These are phyloP conservation scores for Flueggea neowawraea DNA, from an alignment of 441 rosid species.

Conservation along the genomic window DNA sequence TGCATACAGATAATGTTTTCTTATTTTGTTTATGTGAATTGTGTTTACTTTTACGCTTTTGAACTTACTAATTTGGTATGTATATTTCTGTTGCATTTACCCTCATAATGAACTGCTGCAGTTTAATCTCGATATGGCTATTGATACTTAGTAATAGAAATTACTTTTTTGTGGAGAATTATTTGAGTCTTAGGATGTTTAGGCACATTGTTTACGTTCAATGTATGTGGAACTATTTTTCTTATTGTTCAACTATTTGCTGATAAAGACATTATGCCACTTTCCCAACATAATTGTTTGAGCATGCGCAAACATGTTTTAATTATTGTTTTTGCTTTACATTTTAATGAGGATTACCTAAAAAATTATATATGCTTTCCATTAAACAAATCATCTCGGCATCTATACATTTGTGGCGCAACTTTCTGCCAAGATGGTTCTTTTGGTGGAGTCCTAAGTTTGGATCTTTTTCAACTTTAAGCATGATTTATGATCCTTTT, in stretches of 20 bases:
- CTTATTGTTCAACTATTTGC: conserved; percentile 21
- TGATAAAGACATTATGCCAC: conserved; percentile 27
- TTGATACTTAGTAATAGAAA: background rate
- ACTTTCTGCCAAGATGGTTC: conserved; percentile 5
- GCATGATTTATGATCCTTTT: conserved; percentile 22
- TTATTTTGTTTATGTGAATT: too few relatives aligned
- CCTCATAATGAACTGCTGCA: too few relatives aligned
- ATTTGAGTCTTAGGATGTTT: conserved; percentile 6
- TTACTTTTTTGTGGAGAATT: conserved; percentile 11
- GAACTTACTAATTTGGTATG: too few relatives aligned
- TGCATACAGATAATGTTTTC: too few relatives aligned
- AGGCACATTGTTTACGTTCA: conserved; percentile 18
- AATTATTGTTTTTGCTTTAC: conserved; percentile 39
- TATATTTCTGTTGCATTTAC: too few relatives aligned
- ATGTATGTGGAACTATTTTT: conserved; percentile 22
- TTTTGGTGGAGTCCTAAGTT: conserved; percentile 33
- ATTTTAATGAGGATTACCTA: conserved; percentile 28
- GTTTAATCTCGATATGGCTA: too few relatives aligned
- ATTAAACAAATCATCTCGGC: conserved; percentile 19
- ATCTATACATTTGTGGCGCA: conserved; percentile 12
- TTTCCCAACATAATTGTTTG: conserved; percentile 34
- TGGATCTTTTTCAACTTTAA: conserved; percentile 20
- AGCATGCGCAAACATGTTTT: conserved; percentile 44
- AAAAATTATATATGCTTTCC: conserved; percentile 6
- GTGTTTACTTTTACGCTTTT: too few relatives aligned